Conservation (phyloP, 1,284 basidiomycete genomes). For the Naganishia sp. region DNA sequence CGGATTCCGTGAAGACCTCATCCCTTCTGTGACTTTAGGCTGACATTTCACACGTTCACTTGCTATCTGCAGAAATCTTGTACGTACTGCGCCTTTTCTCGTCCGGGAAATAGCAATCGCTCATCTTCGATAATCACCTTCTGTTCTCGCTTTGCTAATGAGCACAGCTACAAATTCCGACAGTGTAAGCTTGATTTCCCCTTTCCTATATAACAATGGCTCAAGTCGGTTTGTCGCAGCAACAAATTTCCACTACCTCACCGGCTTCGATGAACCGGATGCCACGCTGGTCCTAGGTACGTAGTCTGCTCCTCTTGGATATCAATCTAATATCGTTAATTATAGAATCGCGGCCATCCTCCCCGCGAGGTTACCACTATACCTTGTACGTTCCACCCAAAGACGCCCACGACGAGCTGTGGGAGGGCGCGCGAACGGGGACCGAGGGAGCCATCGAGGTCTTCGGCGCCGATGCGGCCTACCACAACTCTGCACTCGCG, state of each 20-base stretch:
- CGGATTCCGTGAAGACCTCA: no score
- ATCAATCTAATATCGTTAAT: neutral
- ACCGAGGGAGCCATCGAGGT: constrained; percentile 63
- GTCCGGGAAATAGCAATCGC: neutral
- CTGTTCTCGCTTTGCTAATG: constrained; percentile 31
- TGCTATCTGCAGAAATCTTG: constrained; percentile 12
- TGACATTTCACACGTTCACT: neutral
- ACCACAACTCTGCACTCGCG: constrained; percentile 48
- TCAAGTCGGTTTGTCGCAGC: constrained; percentile 48
- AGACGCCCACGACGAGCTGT: constrained; percentile 76
- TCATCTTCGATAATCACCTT: constrained; percentile 59
- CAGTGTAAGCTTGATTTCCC: constrained; percentile 57
- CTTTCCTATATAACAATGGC: no score
- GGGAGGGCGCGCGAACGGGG: constrained; percentile 82
- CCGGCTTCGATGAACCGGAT: constrained; percentile 92
- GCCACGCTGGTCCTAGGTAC: constrained; percentile 79
- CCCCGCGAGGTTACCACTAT: constrained; percentile 79
- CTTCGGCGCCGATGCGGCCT: constrained; percentile 72
- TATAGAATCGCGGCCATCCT: constrained; percentile 55
- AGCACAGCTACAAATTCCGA: constrained; percentile 83
- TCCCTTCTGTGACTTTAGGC: no score
- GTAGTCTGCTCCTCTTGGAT: neutral
- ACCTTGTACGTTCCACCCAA: constrained; percentile 81
- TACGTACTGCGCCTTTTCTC: neutral
- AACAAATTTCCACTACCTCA: constrained; percentile 91